A percentile compares a stretch with the other conserved stretches of the same genome.
phyloP scores from a whole-genome alignment of 2,329 filamentous ascomycete genomes.

The Furcasterigmium sp. region DNA sequence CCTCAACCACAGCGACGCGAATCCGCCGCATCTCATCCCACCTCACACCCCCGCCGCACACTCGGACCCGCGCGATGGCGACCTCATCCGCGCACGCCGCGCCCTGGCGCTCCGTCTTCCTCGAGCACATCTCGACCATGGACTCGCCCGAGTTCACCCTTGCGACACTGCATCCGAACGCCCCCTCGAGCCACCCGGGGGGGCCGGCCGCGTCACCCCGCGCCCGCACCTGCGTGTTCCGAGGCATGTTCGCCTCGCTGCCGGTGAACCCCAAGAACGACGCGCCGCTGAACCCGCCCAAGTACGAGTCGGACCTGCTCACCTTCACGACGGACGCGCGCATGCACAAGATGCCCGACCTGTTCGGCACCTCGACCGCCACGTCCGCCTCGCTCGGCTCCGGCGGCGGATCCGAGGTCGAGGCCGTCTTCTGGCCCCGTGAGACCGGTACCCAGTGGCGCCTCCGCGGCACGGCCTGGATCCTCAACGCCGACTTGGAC shows the following conservation, averaged over 20 bases:
- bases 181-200: conserved; percentile 7
- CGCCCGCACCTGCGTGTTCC: conserved; percentile 75
- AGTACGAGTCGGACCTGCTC: conserved; percentile 71
- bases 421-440: conserved; percentile 78
- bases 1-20: conserved; percentile 10
- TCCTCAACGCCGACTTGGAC: conserved; percentile 67
- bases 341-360: conserved; percentile 76
- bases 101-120: conserved; percentile 49
- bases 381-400: conserved; percentile 41
- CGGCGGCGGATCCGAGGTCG: conserved; percentile 66
- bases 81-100: conserved; percentile 28
- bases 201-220: conserved; percentile 41
- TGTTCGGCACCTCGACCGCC: conserved; percentile 50
- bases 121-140: conserved; percentile 44
- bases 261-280: conserved; percentile 68
- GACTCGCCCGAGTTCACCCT: conserved; percentile 44
- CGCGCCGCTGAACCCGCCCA: conserved; percentile 62
- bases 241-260: conserved; percentile 75
- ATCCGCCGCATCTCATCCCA: conserved; percentile 12
- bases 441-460: conserved; percentile 77
- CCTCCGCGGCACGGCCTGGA: conserved; percentile 68
- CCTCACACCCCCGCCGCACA: not conserved
- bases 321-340: conserved; percentile 84
- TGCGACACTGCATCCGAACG: conserved; percentile 37
- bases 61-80: conserved; percentile 16